A percentile compares a stretch with the other conserved stretches of the same genome.
Evolutionary conservation across 495 filamentous ascomycete genomes (phyloP).

Genomic region (Filosporella fistucella): DNA sequence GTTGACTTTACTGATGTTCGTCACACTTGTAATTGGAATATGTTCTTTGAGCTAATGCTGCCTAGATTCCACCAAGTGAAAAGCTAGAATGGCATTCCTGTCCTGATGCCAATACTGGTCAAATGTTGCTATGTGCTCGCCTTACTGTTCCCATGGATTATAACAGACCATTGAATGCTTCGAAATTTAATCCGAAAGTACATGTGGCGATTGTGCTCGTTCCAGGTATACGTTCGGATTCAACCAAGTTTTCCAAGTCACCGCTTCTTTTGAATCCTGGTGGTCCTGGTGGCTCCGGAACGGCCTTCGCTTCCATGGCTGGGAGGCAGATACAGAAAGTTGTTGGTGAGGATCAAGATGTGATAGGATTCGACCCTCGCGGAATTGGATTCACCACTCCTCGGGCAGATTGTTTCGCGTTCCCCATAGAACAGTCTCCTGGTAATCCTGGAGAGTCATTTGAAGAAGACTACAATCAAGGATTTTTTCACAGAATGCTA

Average conservation of each 20-base stretch:
- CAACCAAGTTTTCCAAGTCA: conserved; percentile 26
- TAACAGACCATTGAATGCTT: conserved; percentile 31
- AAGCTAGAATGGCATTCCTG: conserved; percentile 37
- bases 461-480: conserved; percentile 17
- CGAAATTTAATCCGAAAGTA: conserved; percentile 29
- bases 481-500: conserved; percentile 12
- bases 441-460: background rate
- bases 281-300: conserved; percentile 39
- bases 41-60: background rate
- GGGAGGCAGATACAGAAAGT: conserved; percentile 28
- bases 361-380: conserved; percentile 53
- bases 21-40: background rate
- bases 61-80: conserved; percentile 37
- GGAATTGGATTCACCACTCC: conserved; percentile 49
- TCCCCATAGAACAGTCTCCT: background rate
- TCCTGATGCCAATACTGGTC: conserved; percentile 24
- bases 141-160: conserved; percentile 44
- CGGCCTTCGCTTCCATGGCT: conserved; percentile 15
- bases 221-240: conserved; percentile 21
- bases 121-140: conserved; percentile 33
- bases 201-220: conserved; percentile 17
- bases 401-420: conserved; percentile 42
- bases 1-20: conserved; percentile 2
- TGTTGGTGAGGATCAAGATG: conserved; percentile 30
- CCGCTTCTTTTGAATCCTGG: conserved; percentile 40